Evolutionary conservation across 768 basidiomycete genomes (phyloP).

Genomic region (Boletus vinaceobasis): DNA sequence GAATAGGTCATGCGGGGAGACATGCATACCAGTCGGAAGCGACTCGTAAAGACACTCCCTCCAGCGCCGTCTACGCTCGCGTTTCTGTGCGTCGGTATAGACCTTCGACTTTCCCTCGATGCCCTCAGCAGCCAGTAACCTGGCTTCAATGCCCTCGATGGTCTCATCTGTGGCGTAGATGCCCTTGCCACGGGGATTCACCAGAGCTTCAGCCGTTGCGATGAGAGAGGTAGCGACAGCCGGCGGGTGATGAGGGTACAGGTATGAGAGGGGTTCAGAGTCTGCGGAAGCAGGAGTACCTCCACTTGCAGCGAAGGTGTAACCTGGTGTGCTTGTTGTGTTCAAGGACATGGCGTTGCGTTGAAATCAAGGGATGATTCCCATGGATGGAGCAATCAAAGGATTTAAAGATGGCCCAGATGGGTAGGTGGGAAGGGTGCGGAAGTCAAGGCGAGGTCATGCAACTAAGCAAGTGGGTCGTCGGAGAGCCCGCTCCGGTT

Average conservation of each 20-base stretch:
- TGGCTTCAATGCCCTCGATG: conserved; percentile 43
- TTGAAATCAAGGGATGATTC: conserved; percentile 3
- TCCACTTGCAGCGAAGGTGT: conserved; percentile 31
- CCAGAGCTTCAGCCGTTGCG: conserved; percentile 41
- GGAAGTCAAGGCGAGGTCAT: not conserved
- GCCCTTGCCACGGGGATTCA: conserved; percentile 47
- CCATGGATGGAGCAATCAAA: not conserved
- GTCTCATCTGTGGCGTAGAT: conserved; percentile 55
- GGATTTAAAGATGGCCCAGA: not conserved
- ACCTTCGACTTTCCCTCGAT: conserved; percentile 18
- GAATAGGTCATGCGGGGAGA: not conserved
- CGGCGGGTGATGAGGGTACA: conserved; percentile 40
- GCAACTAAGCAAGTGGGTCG: not conserved
- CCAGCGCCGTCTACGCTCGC: conserved; percentile 41
- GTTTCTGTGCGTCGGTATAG: conserved; percentile 36
- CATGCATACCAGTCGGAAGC: conserved; percentile 36
- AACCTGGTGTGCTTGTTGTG: conserved; percentile 23
- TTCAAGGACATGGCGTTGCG: conserved; percentile 18
- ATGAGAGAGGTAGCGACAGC: conserved; percentile 45
- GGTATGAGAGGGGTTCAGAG: conserved; percentile 24
- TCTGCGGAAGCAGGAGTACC: conserved; percentile 1
- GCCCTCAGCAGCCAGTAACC: conserved; percentile 37
- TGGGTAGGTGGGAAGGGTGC: not conserved
- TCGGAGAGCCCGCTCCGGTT: conserved; percentile 2
- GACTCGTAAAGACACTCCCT: conserved; percentile 43